These are phyloP conservation scores for Pythium aquatile DNA, from an alignment of 352 stramenopile genomes.

Conservation along the genomic window DNA sequence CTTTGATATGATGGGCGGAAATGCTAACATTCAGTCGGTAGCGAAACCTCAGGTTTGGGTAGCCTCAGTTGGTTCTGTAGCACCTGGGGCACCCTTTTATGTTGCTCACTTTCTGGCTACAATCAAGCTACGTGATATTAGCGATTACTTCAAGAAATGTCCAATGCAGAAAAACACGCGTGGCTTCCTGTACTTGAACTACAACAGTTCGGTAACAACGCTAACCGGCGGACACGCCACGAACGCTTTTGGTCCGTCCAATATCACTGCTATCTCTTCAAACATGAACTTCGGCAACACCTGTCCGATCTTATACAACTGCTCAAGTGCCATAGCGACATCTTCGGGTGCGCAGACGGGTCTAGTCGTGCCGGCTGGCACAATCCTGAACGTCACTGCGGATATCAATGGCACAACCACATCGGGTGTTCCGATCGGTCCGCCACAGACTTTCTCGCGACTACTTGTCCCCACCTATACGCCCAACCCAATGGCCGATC, in stretches of 20 bases:
- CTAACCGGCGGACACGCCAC: conserved; percentile 11
- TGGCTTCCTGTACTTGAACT: conserved; percentile 26
- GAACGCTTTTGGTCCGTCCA: conserved; percentile 7
- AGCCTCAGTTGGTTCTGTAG: conserved; percentile 15
- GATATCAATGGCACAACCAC: conserved; percentile 16
- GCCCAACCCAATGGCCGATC: conserved; percentile 10
- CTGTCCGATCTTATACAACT: conserved; percentile 16
- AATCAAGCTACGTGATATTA: conserved; percentile 26
- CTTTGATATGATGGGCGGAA: conserved; percentile 23
- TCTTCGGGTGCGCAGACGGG: conserved; percentile 9
- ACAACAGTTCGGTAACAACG: conserved; percentile 23
- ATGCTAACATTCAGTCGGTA: conserved; percentile 24
- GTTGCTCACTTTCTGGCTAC: conserved; percentile 22
- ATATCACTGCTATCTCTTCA: conserved; percentile 17
- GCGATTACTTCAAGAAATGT: conserved; percentile 26
- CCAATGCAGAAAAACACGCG: conserved; percentile 25
- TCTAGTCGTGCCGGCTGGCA: conserved; percentile 10
- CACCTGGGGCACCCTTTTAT: conserved; percentile 21
- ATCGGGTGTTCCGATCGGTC: too few species aligned
- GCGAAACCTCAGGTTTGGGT: conserved; percentile 24
- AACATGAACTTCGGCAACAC: conserved; percentile 28
- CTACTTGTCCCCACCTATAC: conserved; percentile 16
- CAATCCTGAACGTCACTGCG: conserved; percentile 13
- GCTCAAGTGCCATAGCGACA: conserved; percentile 6
- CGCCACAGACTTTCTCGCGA: conserved; percentile 15